Conservation (phyloP, 306 rosid genomes). For the Trifolium fragiferum region DNA sequence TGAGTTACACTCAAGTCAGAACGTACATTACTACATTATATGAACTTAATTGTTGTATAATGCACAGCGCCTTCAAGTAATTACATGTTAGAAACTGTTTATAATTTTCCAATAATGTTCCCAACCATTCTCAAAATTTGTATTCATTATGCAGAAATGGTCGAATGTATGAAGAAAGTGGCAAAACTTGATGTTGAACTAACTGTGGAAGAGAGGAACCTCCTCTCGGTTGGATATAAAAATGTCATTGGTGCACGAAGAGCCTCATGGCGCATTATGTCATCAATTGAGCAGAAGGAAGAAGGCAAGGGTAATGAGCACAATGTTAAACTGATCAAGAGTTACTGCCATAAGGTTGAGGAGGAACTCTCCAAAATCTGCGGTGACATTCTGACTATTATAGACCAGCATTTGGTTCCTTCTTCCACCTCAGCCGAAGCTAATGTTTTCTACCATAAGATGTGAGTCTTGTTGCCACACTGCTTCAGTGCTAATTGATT, state of each 20-base stretch:
- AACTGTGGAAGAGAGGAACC: conserved; percentile 98
- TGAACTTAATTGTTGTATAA: background rate
- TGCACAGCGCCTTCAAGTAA: background rate
- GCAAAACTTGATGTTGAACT: conserved; percentile 92
- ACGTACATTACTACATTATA: conserved; percentile 3
- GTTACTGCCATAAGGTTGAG: conserved; percentile 93
- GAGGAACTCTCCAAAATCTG: conserved; percentile 94
- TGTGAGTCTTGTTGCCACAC: conserved; percentile 61
- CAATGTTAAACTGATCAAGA: conserved; percentile 84
- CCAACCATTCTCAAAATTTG: conserved; percentile 17
- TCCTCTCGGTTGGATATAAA: conserved; percentile 96
- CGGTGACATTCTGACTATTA: conserved; percentile 77
- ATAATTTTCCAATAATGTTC: background rate
- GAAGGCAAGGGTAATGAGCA: conserved; percentile 91
- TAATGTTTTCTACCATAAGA: conserved; percentile 93
- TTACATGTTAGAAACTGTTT: conserved; percentile 12
- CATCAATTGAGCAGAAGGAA: conserved; percentile 98
- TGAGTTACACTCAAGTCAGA: background rate
- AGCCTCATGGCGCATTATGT: conserved; percentile 99
- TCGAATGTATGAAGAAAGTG: conserved; percentile 87
- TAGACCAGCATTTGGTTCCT: conserved; percentile 82
- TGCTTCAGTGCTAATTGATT: conserved; percentile 1
- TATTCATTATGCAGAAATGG: conserved; percentile 79
- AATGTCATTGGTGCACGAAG: conserved; percentile 95
- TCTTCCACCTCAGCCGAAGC: conserved; percentile 90